These are phyloP conservation scores for Hysterangium stoloniferum DNA, from an alignment of 768 basidiomycete species.

Conservation along the genomic window DNA sequence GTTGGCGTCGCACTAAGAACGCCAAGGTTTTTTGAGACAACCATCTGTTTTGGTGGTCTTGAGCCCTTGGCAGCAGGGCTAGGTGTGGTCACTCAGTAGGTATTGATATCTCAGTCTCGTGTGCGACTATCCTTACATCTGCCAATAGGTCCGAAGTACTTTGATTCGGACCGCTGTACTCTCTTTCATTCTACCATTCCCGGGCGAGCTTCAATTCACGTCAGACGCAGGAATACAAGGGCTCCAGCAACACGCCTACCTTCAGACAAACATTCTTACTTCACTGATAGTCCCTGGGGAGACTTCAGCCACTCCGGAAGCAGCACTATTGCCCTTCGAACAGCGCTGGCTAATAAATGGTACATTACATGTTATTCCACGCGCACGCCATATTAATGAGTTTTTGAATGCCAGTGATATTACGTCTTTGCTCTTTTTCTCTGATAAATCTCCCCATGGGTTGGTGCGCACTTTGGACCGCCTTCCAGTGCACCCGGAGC, in stretches of 20 bases:
- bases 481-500: constrained; percentile 48
- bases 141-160: no score
- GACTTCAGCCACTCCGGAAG: not conserved
- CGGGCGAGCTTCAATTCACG: constrained; percentile 50
- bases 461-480: constrained; percentile 27
- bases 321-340: not conserved
- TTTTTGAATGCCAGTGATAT: constrained; percentile 12
- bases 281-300: not conserved
- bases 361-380: not conserved
- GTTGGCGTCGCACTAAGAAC: constrained; percentile 51
- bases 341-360: not conserved
- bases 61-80: constrained; percentile 36
- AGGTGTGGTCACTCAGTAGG: no score
- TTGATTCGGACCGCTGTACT: no score
- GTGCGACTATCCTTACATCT: no score
- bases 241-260: not conserved
- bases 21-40: constrained; percentile 13
- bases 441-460: constrained; percentile 54
- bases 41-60: constrained; percentile 33
- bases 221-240: no score
- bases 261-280: not conserved
- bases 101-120: no score
- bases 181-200: constrained; percentile 59
- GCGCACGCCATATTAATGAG: not conserved
- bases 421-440: constrained; percentile 41